Percentiles rank a stretch among this genome's conserved stretches.
These are phyloP conservation scores for Sporisorium scitamineum DNA, from an alignment of 1,284 basidiomycete genomes.

Conservation along the genomic window DNA sequence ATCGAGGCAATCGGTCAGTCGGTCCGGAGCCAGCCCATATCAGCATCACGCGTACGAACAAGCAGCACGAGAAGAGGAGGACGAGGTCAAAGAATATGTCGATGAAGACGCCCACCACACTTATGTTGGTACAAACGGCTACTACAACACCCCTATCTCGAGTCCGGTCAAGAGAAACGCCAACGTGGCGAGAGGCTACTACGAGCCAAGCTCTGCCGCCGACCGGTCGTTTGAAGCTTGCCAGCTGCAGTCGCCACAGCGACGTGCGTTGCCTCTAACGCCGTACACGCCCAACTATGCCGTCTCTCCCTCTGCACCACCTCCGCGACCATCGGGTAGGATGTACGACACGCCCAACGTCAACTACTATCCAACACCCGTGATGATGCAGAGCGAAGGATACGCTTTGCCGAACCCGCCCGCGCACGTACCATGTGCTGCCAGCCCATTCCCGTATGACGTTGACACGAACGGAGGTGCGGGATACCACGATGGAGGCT, in stretches of 20 bases:
- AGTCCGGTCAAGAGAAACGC: conserved; percentile 15
- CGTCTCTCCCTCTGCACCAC: conserved; percentile 5
- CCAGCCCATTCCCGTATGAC: neutral
- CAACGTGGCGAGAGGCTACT: neutral
- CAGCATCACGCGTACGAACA: conserved; percentile 7
- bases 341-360: conserved; percentile 43
- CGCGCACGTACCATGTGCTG: neutral
- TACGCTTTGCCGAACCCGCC: neutral
- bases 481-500: conserved; percentile 4
- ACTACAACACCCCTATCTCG: conserved; percentile 15
- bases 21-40: neutral
- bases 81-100: conserved; percentile 5
- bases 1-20: conserved; percentile 6
- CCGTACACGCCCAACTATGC: conserved; percentile 40
- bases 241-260: conserved; percentile 24
- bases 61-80: conserved; percentile 10
- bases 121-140: conserved; percentile 7
- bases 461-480: neutral
- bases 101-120: neutral
- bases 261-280: conserved; percentile 18
- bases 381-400: conserved; percentile 17
- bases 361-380: conserved; percentile 38
- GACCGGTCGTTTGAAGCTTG: conserved; percentile 22
- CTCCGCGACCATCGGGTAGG: conserved; percentile 24
- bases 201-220: neutral